A percentile compares a stretch with the other conserved stretches of the same genome.
These are phyloP conservation scores for Verticillium nonalfalfae DNA, from an alignment of 2,329 filamentous ascomycete species.

Conservation along the genomic window DNA sequence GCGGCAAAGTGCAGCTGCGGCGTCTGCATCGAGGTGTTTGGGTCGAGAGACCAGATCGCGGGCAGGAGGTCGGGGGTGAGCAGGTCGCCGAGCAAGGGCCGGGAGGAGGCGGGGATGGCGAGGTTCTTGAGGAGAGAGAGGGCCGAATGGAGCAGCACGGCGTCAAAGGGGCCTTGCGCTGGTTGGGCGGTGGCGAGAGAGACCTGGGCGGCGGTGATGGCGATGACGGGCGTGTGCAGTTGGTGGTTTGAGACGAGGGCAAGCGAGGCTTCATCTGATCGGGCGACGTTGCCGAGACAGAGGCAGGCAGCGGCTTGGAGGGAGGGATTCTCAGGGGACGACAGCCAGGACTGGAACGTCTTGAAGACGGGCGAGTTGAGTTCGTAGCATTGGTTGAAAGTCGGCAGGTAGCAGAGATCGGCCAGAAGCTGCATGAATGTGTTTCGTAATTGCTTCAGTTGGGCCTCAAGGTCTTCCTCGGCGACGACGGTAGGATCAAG, in stretches of 20 bases:
- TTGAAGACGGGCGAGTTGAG: slow-evolving; percentile 33
- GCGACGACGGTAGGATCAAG: slow-evolving; percentile 24
- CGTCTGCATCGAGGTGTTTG: slow-evolving; percentile 31
- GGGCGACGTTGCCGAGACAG: slow-evolving; percentile 54
- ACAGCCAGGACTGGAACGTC: slow-evolving; percentile 41
- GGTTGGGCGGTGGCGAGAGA: slow-evolving; percentile 14
- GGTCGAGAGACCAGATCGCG: slow-evolving; percentile 45
- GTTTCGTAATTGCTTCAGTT: slow-evolving; percentile 41
- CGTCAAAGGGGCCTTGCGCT: slow-evolving; percentile 19
- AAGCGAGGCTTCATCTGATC: slow-evolving; percentile 47
- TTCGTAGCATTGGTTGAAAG: slow-evolving; percentile 34
- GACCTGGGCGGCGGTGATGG: slow-evolving; percentile 18
- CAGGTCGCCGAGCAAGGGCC: slow-evolving; percentile 37
- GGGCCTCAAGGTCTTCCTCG: slow-evolving; percentile 38
- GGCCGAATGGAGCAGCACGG: slow-evolving; percentile 49
- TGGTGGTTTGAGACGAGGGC: slow-evolving; percentile 38
- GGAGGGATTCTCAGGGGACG: slow-evolving; percentile 24
- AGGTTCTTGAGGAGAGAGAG: slow-evolving; percentile 61
- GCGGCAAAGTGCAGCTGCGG: slow-evolving; percentile 53
- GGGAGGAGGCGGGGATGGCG: slow-evolving; percentile 51
- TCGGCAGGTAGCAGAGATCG: slow-evolving; percentile 43
- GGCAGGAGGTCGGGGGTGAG: slow-evolving; percentile 41
- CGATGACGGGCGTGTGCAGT: slow-evolving; percentile 36
- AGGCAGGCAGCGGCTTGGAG: slow-evolving; percentile 55
- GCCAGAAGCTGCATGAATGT: slow-evolving; percentile 45